A percentile compares a stretch with the other conserved stretches of the same genome.
phyloP scores from a whole-genome alignment of 768 basidiomycete species.

The Flagelloscypha sp. region DNA sequence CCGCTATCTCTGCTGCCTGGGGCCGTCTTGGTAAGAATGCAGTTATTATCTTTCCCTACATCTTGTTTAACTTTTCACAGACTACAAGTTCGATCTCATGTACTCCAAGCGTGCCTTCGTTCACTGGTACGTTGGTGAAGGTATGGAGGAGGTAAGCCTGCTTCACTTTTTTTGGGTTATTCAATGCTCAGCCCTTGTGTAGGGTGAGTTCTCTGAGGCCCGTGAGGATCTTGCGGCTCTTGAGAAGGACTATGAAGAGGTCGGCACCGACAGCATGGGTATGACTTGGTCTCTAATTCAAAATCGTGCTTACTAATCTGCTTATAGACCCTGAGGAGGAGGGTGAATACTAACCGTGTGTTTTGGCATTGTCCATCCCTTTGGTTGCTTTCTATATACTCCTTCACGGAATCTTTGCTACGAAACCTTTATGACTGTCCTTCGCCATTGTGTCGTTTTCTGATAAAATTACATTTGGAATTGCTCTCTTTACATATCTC shows the following conservation, averaged over 20 bases:
- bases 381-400: constrained; percentile 1
- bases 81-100: constrained; percentile 97
- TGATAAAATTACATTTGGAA: background rate
- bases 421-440: background rate
- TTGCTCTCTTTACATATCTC: no score
- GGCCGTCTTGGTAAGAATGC: constrained; percentile 56
- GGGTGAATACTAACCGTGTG: constrained; percentile 39
- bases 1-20: constrained; percentile 93
- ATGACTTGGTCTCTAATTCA: no score
- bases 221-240: constrained; percentile 99
- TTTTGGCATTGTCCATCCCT: constrained; percentile 4
- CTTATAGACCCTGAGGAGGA: constrained; percentile 43
- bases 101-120: constrained; percentile 74
- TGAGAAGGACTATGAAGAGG: constrained; percentile 94
- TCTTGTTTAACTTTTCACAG: constrained; percentile 26
- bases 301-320: no score
- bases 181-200: background rate
- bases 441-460: background rate
- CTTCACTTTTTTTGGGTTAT: constrained; percentile 1
- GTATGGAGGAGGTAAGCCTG: constrained; percentile 53
- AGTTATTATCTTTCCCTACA: background rate
- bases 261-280: constrained; percentile 49
- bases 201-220: constrained; percentile 98
- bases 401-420: constrained; percentile 4
- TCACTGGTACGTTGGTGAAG: constrained; percentile 66